A percentile compares a stretch with the other conserved stretches of the same genome.
Evolutionary conservation across 2,329 filamentous ascomycete genomes (phyloP).

Genomic region (Aspergillus arachidicola): DNA sequence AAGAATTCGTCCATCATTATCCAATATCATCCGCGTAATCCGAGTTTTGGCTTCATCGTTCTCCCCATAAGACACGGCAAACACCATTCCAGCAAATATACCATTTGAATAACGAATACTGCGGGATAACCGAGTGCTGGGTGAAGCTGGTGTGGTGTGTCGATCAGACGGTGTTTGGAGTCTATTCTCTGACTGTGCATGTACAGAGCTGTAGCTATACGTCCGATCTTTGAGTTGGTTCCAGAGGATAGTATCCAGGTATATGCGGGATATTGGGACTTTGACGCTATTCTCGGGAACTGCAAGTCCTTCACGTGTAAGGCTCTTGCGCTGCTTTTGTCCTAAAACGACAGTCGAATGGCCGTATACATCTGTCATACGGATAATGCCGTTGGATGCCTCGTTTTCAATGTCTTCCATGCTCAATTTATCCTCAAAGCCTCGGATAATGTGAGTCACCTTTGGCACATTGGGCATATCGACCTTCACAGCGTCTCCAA

Average conservation of each 20-base stretch:
- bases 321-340: conserved; percentile 46
- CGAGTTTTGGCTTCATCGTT: conserved; percentile 59
- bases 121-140: conserved; percentile 53
- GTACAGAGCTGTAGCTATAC: conserved; percentile 34
- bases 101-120: conserved; percentile 35
- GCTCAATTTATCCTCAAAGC: conserved; percentile 41
- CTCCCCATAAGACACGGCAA: conserved; percentile 75
- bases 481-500: conserved; percentile 52
- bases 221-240: conserved; percentile 45
- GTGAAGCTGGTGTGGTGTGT: conserved; percentile 48
- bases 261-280: conserved; percentile 49
- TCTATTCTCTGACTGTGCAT: conserved; percentile 21
- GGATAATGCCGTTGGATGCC: conserved; percentile 26
- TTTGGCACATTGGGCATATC: conserved; percentile 47
- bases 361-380: conserved; percentile 48
- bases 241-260: conserved; percentile 52
- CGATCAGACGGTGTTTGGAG: conserved; percentile 42
- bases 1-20: conserved; percentile 73
- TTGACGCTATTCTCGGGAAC: conserved; percentile 37
- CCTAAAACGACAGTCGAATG: conserved; percentile 44
- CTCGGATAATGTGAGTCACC: conserved; percentile 46
- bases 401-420: conserved; percentile 29
- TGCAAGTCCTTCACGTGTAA: conserved; percentile 35
- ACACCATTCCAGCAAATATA: conserved; percentile 80
- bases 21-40: conserved; percentile 65